Percentiles rank a stretch among this genome's conserved stretches.
Evolutionary conservation across 2,329 filamentous ascomycete species (phyloP).

Genomic region (Leptographium flavum): DNA sequence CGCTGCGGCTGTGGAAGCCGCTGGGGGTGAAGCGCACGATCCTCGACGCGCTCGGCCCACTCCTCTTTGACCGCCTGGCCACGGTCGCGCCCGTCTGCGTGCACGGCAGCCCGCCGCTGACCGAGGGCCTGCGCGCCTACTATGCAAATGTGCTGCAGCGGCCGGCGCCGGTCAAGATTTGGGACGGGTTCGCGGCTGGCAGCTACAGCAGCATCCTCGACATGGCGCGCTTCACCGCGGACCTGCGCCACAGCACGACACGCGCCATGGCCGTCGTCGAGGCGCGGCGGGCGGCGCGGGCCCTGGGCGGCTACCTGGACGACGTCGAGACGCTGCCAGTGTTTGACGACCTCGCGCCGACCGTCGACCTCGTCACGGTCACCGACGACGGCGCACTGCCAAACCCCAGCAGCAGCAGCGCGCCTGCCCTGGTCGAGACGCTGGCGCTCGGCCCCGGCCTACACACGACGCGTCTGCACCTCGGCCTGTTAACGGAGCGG

Average conservation of each 20-base stretch:
- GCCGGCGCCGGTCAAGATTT: slow-evolving; percentile 25
- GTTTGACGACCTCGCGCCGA: slow-evolving; percentile 22
- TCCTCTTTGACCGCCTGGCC: slow-evolving; percentile 41
- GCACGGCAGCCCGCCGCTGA: slow-evolving; percentile 15
- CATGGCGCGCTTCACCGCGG: slow-evolving; percentile 29
- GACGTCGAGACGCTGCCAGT: slow-evolving; percentile 29
- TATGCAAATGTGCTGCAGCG: slow-evolving; percentile 27
- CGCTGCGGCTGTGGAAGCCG: slow-evolving; percentile 32
- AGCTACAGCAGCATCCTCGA: slow-evolving; percentile 37
- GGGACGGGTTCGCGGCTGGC: slow-evolving; percentile 33
- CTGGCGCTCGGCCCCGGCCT: slow-evolving; percentile 36
- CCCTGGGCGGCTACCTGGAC: slow-evolving; percentile 25
- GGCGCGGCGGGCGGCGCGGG: slow-evolving; percentile 29
- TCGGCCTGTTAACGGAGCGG: slow-evolving; percentile 33
- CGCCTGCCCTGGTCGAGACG: slow-evolving; percentile 25
- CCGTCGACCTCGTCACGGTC: slow-evolving; percentile 23
- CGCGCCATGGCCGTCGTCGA: slow-evolving; percentile 38
- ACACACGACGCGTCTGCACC: slow-evolving; percentile 34
- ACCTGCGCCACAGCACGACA: slow-evolving; percentile 34
- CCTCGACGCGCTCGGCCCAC: slow-evolving; percentile 38
- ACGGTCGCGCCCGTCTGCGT: slow-evolving; percentile 32
- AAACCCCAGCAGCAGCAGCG: slow-evolving; percentile 25
- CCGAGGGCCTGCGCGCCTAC: slow-evolving; percentile 29
- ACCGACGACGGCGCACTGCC: slow-evolving; percentile 40
- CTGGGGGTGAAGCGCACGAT: slow-evolving; percentile 43